Percentiles rank a stretch among this genome's conserved stretches.
Conservation (phyloP, 306 rosid species). For the Castanea crenata region DNA sequence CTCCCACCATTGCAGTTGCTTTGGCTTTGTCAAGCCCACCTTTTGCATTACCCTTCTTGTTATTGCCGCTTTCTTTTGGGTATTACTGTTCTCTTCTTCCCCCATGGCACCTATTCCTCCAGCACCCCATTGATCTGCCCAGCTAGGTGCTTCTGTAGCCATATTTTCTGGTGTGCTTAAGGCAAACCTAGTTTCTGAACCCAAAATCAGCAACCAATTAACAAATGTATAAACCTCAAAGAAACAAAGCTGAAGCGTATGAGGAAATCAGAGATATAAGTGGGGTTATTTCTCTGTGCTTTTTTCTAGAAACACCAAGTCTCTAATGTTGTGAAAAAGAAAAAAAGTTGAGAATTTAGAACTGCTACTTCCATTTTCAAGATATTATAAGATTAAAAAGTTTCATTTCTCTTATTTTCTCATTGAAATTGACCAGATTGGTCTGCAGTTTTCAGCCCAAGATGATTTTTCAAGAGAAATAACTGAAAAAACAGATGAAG, state of each 20-base stretch:
- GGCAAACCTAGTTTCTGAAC: not conserved
- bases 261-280: not conserved
- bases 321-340: not conserved
- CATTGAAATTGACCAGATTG: not conserved
- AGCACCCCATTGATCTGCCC: slow-evolving; percentile 97
- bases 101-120: slow-evolving; percentile 91
- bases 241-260: not conserved
- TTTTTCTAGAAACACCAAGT: not conserved
- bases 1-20: slow-evolving; percentile 51
- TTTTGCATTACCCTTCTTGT: slow-evolving; percentile 54
- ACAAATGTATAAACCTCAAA: not conserved
- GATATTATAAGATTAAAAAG: not conserved
- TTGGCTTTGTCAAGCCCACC: slow-evolving; percentile 59
- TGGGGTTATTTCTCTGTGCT: not conserved
- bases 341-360: not conserved
- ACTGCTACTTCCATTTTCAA: not conserved
- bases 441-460: not conserved
- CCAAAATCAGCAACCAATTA: not conserved
- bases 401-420: not conserved
- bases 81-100: slow-evolving; percentile 40
- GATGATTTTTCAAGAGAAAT: not conserved
- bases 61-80: slow-evolving; percentile 31
- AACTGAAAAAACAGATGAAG: not conserved
- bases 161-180: slow-evolving; percentile 19
- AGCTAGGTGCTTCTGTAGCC: slow-evolving; percentile 78